Conservation (phyloP, 2,329 filamentous ascomycete genomes). For the Aspergillus spinulosporus region DNA sequence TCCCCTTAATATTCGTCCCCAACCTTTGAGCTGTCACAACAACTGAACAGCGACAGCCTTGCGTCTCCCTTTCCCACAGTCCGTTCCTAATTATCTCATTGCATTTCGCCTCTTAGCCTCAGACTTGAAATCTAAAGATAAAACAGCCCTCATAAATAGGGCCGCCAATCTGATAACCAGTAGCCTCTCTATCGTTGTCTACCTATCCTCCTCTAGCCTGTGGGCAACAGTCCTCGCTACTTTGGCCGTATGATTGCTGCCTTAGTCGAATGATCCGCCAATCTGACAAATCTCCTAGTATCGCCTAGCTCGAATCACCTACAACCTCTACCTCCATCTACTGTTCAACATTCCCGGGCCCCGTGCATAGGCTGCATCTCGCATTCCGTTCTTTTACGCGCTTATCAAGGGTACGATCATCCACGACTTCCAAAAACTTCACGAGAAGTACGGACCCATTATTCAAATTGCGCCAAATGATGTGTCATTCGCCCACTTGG, state of each 20-base stretch:
- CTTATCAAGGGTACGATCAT: conserved; percentile 2
- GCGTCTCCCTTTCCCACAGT: neutral
- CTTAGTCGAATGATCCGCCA: neutral
- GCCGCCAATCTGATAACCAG: too few relatives aligned
- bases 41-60: too few relatives aligned
- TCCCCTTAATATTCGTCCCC: neutral
- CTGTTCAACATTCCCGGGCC: conserved; percentile 1
- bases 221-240: neutral
- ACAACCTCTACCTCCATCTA: conserved; percentile 6
- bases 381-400: neutral
- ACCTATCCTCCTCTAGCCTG: neutral
- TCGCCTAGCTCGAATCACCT: neutral
- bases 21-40: too few relatives aligned
- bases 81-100: neutral
- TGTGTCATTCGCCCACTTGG: neutral
- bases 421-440: conserved; percentile 1
- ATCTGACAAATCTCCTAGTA: conserved; percentile 1
- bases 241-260: neutral
- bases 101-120: too few relatives aligned
- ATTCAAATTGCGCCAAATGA: conserved; percentile 4
- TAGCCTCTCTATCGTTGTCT: too few relatives aligned
- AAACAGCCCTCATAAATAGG: too few relatives aligned
- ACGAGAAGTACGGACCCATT: conserved; percentile 3
- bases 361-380: neutral
- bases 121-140: too few relatives aligned